Conservation (phyloP, 129 eudicot species). For the Ambrosia artemisiifolia region DNA sequence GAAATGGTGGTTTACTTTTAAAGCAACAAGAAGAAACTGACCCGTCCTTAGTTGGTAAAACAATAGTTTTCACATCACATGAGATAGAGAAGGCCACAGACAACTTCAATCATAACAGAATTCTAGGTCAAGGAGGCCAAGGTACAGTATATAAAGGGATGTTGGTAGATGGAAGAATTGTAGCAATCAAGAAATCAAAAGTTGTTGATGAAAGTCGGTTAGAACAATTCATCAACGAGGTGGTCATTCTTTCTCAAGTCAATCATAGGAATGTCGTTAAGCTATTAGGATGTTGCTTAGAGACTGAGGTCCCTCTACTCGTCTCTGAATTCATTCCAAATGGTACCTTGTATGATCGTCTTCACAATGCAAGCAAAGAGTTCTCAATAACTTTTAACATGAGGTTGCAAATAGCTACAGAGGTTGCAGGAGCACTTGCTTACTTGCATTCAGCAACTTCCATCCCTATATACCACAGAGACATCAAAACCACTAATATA, state of each 20-base stretch:
- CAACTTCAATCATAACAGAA: slow-evolving; percentile 20
- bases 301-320: slow-evolving; percentile 30
- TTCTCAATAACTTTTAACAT: slow-evolving; percentile 22
- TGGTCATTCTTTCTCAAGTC: slow-evolving; percentile 26
- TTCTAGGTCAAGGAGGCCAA: slow-evolving; percentile 39
- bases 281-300: slow-evolving; percentile 35
- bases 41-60: slow-evolving; percentile 18
- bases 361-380: slow-evolving; percentile 4
- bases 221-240: slow-evolving; percentile 28
- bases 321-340: slow-evolving; percentile 37
- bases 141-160: slow-evolving; percentile 37
- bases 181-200: slow-evolving; percentile 33
- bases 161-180: slow-evolving; percentile 28
- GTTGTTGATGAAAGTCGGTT: slow-evolving; percentile 14
- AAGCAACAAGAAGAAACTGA: slow-evolving; percentile 1
- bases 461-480: too few species aligned
- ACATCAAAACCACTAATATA: too few species aligned
- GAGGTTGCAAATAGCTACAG: slow-evolving; percentile 23
- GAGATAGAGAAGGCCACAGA: slow-evolving; percentile 35
- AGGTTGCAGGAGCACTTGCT: too few species aligned
- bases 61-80: slow-evolving; percentile 24
- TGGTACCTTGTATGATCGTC: slow-evolving; percentile 31
- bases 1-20: slow-evolving; percentile 6
- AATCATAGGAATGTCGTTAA: slow-evolving; percentile 37
- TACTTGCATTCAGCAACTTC: too few species aligned